Evolutionary conservation across 441 rosid species (phyloP).

Genomic region (Biscutella laevigata): DNA sequence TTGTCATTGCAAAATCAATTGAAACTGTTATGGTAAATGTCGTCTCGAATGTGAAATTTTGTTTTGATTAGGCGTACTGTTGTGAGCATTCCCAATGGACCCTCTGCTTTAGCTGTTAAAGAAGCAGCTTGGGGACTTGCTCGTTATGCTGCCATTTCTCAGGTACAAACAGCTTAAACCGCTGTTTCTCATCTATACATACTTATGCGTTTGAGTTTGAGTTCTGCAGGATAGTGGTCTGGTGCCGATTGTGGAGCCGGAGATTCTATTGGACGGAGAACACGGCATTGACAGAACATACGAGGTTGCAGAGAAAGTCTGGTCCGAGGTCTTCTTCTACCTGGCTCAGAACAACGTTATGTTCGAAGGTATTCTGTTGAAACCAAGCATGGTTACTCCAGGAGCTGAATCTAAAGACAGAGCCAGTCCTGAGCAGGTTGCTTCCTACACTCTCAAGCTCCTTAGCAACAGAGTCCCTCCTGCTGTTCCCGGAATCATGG

Average conservation of each 20-base stretch:
- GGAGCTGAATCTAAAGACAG: constrained; percentile 81
- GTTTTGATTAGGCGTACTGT: constrained; percentile 68
- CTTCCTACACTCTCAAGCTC: constrained; percentile 84
- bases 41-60: too few species aligned
- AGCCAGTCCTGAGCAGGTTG: constrained; percentile 69
- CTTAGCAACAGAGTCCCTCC: constrained; percentile 75
- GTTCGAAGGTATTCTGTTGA: constrained; percentile 75
- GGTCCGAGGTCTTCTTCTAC: constrained; percentile 96
- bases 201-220: neutral
- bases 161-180: constrained; percentile 28
- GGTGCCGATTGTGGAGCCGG: constrained; percentile 96
- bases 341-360: constrained; percentile 75
- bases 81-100: constrained; percentile 95
- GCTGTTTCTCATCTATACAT: neutral
- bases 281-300: constrained; percentile 78
- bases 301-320: constrained; percentile 76
- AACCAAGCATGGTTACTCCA: constrained; percentile 97
- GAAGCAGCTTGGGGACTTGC: constrained; percentile 99
- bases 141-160: constrained; percentile 87
- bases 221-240: constrained; percentile 67
- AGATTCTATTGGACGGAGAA: constrained; percentile 85
- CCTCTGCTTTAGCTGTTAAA: constrained; percentile 81
- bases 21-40: too few species aligned
- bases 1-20: neutral
- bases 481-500: constrained; percentile 85